A percentile compares a stretch with the other conserved stretches of the same genome.
Conservation (phyloP, 345 rosid species). For the Punica granatum region DNA sequence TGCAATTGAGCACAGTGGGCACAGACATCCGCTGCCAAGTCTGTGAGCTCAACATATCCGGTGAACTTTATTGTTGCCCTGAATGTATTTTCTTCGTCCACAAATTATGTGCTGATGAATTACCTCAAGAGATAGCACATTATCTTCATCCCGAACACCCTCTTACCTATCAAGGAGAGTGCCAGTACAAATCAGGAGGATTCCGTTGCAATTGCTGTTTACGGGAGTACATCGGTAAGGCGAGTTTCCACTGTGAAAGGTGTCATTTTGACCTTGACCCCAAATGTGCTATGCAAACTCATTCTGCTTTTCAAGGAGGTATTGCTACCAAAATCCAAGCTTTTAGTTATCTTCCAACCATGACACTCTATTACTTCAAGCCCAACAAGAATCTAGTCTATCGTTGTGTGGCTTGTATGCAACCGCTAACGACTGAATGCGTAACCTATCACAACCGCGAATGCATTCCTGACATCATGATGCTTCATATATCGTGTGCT, state of each 20-base stretch:
- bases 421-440: background rate
- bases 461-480: background rate
- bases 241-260: background rate
- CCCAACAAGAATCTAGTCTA: background rate
- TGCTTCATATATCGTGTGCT: background rate
- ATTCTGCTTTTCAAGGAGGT: background rate
- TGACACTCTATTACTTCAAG: background rate
- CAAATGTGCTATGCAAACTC: background rate
- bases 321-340: background rate
- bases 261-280: background rate
- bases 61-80: background rate
- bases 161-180: slow-evolving; percentile 1
- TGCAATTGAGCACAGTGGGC: background rate
- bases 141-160: background rate
- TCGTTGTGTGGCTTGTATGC: background rate
- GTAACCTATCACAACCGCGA: background rate
- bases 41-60: background rate
- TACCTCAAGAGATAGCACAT: background rate
- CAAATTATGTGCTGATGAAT: background rate
- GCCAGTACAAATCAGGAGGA: background rate
- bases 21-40: background rate
- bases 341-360: background rate
- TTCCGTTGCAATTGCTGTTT: background rate
- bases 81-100: slow-evolving; percentile 4
- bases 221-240: background rate